Evolutionary conservation across 108 stramenopile genomes (phyloP), one percentile per base, ranked within the genome.

Genomic region (Licmophora abbreviata): DNA sequence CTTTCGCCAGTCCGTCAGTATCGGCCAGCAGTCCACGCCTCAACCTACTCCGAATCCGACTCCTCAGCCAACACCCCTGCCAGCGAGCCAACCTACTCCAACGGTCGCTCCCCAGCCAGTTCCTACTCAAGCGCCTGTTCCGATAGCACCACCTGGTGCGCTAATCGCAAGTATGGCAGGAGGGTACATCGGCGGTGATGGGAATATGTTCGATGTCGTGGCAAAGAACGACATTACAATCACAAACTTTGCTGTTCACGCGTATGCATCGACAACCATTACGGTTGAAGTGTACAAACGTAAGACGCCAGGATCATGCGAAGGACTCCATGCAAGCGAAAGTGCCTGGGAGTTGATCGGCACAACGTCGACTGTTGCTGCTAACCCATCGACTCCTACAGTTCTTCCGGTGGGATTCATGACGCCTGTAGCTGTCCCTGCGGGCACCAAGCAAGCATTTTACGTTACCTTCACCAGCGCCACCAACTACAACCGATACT

Each of bases 161-260:
- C 38, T 40, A 15, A 15, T 40, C 18, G 38, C 20, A 40, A 40
- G 38, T 18, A 40, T 40, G 2, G 3, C 1, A 3, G 3, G 38
- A 40, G 3, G 15, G 3, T 40, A 3, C 1, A 40, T 40, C 5
- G 38, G 1, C 5, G 38, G 5, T 40, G 20, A 40, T 18, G 48
- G 48, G n/a, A 50, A 50, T 32, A 50, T 50, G 48, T 50, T 50
- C 21, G 48, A 50, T 29, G 33, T 50, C 3, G 15, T 18, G 14
- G 48, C 48, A 1, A 50, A 29, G 48, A 9, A 1, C 31, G 21
- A 50, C 21, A 8, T 50, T n/a, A 15, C 1, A 3, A 50, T 50
- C 12, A 50, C 26, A 12, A 50, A 50, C 29, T 50, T 50, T 8
- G 48, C 48, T 25, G 48, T 50, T 3, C 48, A 50, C 21, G 48